Conservation (phyloP, 2,329 filamentous ascomycete genomes). For the Exophiala mesophila region DNA sequence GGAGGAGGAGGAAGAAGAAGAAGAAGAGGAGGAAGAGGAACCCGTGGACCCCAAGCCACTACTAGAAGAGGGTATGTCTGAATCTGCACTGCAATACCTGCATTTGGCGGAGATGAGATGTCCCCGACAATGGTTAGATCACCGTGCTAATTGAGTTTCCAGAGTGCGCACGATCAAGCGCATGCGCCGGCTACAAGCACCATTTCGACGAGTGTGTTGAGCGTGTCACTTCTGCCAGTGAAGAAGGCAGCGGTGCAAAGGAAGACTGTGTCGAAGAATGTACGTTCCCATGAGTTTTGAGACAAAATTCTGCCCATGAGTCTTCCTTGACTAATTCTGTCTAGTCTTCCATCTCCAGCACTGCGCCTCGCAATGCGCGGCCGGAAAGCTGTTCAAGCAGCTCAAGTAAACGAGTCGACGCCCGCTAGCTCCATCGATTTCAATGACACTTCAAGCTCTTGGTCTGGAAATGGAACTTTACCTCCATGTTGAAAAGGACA, state of each 20-base stretch:
- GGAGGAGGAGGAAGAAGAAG: slow-evolving; percentile 49
- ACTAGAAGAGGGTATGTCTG: slow-evolving; percentile 80
- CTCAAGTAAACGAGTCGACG: slow-evolving; percentile 79
- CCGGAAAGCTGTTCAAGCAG: slow-evolving; percentile 88
- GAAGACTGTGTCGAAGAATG: slow-evolving; percentile 99
- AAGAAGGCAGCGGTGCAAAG: slow-evolving; percentile 66
- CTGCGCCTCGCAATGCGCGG: slow-evolving; percentile 88
- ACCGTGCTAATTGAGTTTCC: slow-evolving; percentile 23
- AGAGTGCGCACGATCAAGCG: slow-evolving; percentile 86
- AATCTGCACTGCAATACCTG: slow-evolving; percentile 12
- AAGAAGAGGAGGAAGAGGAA: slow-evolving; percentile 80
- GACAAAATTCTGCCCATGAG: too few species aligned
- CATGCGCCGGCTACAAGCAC: slow-evolving; percentile 87
- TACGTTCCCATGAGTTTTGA: slow-evolving; percentile 57
- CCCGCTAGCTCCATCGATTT: too few species aligned
- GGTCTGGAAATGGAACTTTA: too few species aligned
- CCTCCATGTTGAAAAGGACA: too few species aligned
- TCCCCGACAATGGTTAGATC: slow-evolving; percentile 4
- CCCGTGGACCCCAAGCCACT: slow-evolving; percentile 78
- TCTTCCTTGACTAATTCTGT: too few species aligned
- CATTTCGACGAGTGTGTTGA: slow-evolving; percentile 98
- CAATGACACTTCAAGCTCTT: too few species aligned
- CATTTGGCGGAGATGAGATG: too few species aligned
- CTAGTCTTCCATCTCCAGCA: slow-evolving; percentile 97
- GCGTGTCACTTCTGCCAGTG: slow-evolving; percentile 68